phyloP scores from a whole-genome alignment of 139 green algal genomes.

The Haematococcus sp. region DNA sequence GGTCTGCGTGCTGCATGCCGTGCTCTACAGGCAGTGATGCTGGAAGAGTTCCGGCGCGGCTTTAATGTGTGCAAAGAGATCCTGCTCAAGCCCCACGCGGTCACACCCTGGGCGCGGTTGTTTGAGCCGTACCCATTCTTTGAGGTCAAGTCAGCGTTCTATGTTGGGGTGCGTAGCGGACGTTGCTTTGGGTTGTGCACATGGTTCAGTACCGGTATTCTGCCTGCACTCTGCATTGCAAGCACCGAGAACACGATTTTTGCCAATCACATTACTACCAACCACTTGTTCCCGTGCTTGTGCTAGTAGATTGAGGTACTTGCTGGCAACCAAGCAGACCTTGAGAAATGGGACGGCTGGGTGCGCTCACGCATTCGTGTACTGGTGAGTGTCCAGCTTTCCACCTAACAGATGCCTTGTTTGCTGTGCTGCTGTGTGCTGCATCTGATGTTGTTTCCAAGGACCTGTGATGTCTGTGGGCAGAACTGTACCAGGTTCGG shows the following conservation, averaged over 20 bases:
- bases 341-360: slow-evolving; percentile 86
- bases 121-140: slow-evolving; percentile 80
- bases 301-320: slow-evolving; percentile 72
- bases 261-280: neutral
- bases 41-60: slow-evolving; percentile 57
- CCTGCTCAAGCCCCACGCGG: slow-evolving; percentile 15
- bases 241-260: neutral
- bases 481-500: neutral
- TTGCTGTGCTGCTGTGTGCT: too few species aligned
- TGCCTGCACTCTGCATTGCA: neutral
- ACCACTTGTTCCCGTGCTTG: neutral
- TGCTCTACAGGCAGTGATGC: slow-evolving; percentile 28
- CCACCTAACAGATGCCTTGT: too few species aligned
- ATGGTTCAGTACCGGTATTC: too few species aligned
- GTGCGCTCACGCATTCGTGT: slow-evolving; percentile 77
- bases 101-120: slow-evolving; percentile 42
- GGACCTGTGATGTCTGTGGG: slow-evolving; percentile 8
- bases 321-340: slow-evolving; percentile 63
- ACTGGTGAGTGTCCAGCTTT: slow-evolving; percentile 70
- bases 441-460: too few species aligned
- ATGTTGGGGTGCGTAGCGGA: slow-evolving; percentile 8
- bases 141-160: slow-evolving; percentile 12
- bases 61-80: slow-evolving; percentile 55
- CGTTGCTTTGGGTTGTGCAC: too few species aligned
- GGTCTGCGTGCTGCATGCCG: neutral